Conservation (phyloP, 2,329 filamentous ascomycete species). For the Mycogone perniciosa region DNA sequence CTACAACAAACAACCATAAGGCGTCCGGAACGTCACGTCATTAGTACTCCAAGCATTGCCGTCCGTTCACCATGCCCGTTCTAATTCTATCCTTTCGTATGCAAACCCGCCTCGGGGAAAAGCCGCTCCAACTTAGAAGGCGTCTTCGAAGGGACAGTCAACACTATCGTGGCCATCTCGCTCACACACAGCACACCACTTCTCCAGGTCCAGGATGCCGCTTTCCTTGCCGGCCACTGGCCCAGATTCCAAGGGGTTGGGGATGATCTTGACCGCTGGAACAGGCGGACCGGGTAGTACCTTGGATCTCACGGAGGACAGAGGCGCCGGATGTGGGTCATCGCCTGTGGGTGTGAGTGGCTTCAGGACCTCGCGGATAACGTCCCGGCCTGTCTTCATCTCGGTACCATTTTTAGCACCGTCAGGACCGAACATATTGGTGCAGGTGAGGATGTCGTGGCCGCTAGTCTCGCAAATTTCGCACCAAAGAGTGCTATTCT, state of each 20-base stretch:
- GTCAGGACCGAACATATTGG: conserved; percentile 69
- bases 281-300: conserved; percentile 27
- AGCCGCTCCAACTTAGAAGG: conserved; percentile 42
- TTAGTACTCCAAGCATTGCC: conserved; percentile 13
- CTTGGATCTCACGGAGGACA: conserved; percentile 47
- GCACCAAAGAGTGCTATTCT: conserved; percentile 75
- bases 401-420: conserved; percentile 29
- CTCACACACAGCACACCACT: conserved; percentile 97
- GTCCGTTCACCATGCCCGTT: conserved; percentile 8
- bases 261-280: conserved; percentile 43
- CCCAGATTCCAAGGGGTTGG: conserved; percentile 58
- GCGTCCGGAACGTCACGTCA: conserved; percentile 15
- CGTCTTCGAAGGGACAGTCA: conserved; percentile 87
- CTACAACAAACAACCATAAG: conserved; percentile 13
- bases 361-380: conserved; percentile 31
- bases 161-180: conserved; percentile 94
- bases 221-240: conserved; percentile 74
- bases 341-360: conserved; percentile 35
- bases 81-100: background rate
- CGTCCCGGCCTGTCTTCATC: conserved; percentile 29
- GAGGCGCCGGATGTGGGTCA: conserved; percentile 47
- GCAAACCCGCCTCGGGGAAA: background rate
- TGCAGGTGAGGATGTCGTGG: conserved; percentile 91
- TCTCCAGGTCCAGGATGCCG: conserved; percentile 70
- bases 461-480: conserved; percentile 91